Base-by-base conservation (phyloP, 2,329 filamentous ascomycete species). In the Verticillium tricorpus region DNA sequence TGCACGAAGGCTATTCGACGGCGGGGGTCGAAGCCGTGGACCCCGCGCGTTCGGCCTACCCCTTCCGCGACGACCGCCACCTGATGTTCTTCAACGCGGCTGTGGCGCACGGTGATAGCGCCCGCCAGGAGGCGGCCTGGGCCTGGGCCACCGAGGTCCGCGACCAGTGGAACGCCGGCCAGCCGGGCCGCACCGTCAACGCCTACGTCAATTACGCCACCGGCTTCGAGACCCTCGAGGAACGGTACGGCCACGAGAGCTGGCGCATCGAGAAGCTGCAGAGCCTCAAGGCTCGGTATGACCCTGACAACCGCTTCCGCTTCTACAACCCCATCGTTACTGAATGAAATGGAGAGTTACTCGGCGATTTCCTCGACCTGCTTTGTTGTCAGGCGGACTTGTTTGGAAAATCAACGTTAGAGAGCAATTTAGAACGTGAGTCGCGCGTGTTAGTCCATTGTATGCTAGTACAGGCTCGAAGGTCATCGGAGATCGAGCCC, bases 301-400 rank as follows among this genome's bases (percentile, higher is more conserved):
- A 78, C 62, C 71, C 73, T 0, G 62, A 64, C 1, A 76, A 77
- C 61, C 67, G 74, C 7, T 78, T 77, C 64, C 55, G 62, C 32
- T 63, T 55, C 60, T 63, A 63, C 22, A 60, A 63, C 19, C 62
- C 62, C n/a, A 45, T 45, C 39, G 39, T 45, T 19, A 15, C 19
- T 45, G 39, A 45, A 9, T 45, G 9, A 45, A 45, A 1, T 15
- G 17, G 39, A 45, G 39, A n/a, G 39, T 15, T 19, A 15, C 17
- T 9, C 5, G 5, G 39, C n/a, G n/a, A 8, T 22, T 17, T 45
- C 17, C 19, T 7, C 39, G n/a, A 5, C 28, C 5, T 45, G 19
- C n/a, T 45, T 17, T 45, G 3, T 37, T 37, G 35, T 3, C 19
- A 1, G 39, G 28, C 28, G 28, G 5, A 6, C 28, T 6, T 28